Base-by-base conservation (phyloP, 805 yeast species). In the Saccharomyces mikatae region DNA sequence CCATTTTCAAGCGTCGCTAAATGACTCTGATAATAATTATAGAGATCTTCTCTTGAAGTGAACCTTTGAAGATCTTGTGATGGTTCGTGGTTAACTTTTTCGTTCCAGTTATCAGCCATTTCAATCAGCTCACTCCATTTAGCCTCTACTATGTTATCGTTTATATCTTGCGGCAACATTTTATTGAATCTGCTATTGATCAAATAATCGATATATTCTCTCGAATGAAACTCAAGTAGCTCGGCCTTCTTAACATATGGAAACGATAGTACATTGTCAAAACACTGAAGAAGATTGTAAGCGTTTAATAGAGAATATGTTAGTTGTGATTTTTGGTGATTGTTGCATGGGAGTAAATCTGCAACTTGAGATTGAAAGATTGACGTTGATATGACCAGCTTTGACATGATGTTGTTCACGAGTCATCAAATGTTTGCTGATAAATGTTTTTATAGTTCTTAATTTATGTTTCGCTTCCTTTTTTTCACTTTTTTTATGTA, bases 191-290 rank as follows among this genome's bases (percentile, higher is more conserved):
- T 27, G 13, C 55, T 54, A 46, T 60, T 60, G 41, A 81, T 60
- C n/a, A 84, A 61, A 9, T 63, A 61, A 5, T 71, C 63, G 1
- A 82, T 68, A 59, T 71, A 84, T 2, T 61, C 62, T 2, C 55
- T 52, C 31, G 78, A 79, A 60, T 85, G 91, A 60, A 80, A 85
- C 30, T 67, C 67, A 1, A 63, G 50, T 8, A 85, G 57, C 3
- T 82, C 83, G 2, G 62, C 57, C 41, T 57, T 58, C 0, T 69
- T 59, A 50, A 63, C 54, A 26, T 47, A 30, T 0, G 68, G 66
- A 14, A 50, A 36, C 9, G 32, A 36, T 8, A 64, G 53, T 1
- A 66, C 55, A 29, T 56, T 49, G 52, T 69, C 67, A 50, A 69
- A 68, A 28, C 57, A 30, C 1, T 59, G 56, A 6, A 65, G 48